Conservation (phyloP, 2,329 filamentous ascomycete genomes). For the Apiospora kogelbergensis region DNA sequence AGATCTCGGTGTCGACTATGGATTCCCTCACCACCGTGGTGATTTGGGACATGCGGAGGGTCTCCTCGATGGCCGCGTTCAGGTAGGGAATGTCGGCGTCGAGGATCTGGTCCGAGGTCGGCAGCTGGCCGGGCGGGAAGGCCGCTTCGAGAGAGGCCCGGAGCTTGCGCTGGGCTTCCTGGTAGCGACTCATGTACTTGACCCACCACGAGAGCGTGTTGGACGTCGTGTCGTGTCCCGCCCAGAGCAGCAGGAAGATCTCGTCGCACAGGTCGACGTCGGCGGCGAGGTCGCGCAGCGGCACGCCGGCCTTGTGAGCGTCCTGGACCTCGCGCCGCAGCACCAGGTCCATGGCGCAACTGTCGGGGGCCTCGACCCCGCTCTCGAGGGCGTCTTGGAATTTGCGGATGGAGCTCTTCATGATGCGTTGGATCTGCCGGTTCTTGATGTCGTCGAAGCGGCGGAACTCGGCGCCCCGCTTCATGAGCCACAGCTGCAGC, state of each 20-base stretch:
- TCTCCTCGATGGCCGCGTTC: not conserved
- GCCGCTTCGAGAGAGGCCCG: conserved; percentile 18
- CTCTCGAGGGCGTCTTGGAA: conserved; percentile 21
- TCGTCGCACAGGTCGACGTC: conserved; percentile 29
- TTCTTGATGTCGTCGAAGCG: conserved; percentile 20
- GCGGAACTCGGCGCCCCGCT: conserved; percentile 16
- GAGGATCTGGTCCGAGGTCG: not conserved
- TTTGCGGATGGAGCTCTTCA: conserved; percentile 21
- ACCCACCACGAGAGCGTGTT: conserved; percentile 40
- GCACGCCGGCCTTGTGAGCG: conserved; percentile 32
- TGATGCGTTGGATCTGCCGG: conserved; percentile 21
- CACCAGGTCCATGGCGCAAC: conserved; percentile 36
- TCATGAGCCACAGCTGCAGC: conserved; percentile 14
- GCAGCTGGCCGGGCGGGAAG: not conserved
- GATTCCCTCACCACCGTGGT: not conserved
- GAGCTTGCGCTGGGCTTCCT: conserved; percentile 33
- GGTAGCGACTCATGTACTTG: conserved; percentile 37
- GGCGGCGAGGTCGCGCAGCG: conserved; percentile 22
- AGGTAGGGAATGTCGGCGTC: not conserved
- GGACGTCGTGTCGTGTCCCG: conserved; percentile 45
- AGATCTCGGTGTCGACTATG: not conserved
- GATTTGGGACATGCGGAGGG: not conserved
- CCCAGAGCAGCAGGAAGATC: conserved; percentile 12
- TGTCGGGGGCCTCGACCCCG: conserved; percentile 25
- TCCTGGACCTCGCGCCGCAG: conserved; percentile 32